These are phyloP conservation scores for Dichotomopilus funicola DNA, from an alignment of 2,329 filamentous ascomycete genomes.

Conservation along the genomic window DNA sequence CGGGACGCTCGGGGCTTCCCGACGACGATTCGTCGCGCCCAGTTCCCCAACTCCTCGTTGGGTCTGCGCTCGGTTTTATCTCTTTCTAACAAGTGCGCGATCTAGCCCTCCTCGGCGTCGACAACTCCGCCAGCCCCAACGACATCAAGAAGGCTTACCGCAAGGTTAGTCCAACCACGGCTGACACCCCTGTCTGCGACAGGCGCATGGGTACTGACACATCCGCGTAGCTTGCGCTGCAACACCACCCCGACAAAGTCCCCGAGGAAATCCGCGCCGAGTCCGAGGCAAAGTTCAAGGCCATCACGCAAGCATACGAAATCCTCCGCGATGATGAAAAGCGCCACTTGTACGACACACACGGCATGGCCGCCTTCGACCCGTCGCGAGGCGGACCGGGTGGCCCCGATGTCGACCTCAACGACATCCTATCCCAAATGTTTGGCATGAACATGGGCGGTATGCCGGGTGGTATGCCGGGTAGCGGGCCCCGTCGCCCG, in stretches of 20 bases:
- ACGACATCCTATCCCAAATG: constrained; percentile 92
- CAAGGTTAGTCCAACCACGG: constrained; percentile 54
- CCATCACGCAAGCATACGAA: constrained; percentile 89
- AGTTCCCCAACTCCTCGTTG: too few relatives aligned
- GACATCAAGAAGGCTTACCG: constrained; percentile 96
- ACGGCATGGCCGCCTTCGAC: constrained; percentile 95
- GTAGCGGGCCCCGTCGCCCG: constrained; percentile 52
- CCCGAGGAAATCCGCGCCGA: constrained; percentile 75
- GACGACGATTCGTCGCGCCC: too few relatives aligned
- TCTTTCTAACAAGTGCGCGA: constrained; percentile 3
- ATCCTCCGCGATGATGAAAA: constrained; percentile 96
- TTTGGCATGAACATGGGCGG: constrained; percentile 66
- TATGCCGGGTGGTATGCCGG: constrained; percentile 37
- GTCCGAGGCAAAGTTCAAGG: constrained; percentile 89
- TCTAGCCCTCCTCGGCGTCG: constrained; percentile 71
- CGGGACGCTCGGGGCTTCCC: background rate
- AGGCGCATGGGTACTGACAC: constrained; percentile 10
- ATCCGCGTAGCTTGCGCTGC: constrained; percentile 62
- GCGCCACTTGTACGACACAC: constrained; percentile 81
- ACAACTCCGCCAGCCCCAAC: constrained; percentile 62
- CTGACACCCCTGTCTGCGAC: background rate
- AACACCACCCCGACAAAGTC: constrained; percentile 93
- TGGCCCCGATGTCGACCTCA: constrained; percentile 71
- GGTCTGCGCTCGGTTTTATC: background rate
- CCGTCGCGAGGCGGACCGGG: constrained; percentile 59